Base-by-base conservation (phyloP, 1,284 basidiomycete genomes). In the Psilocybe mexicana region DNA sequence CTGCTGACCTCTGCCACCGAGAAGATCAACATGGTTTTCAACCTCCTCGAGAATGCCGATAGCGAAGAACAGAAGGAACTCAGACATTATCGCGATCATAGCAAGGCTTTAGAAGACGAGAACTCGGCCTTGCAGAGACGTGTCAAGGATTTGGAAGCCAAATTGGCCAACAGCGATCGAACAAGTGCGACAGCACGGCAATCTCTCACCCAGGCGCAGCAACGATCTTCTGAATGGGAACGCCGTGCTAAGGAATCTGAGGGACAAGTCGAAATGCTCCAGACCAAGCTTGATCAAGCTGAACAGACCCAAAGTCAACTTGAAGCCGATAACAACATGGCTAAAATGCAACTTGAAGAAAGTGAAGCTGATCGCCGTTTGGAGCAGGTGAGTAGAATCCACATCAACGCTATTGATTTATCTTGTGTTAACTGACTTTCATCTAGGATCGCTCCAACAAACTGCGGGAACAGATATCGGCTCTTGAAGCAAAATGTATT, bases 181-280 rank as follows among this genome's bases (percentile, higher is more conserved):
- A 74, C 83, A 6, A 77, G 84, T 0, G 72, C 73, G 28, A 74
- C 84, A 12, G 79, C 84, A 2, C 82, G 84, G 47, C 85, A 90
- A 67, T 88, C 72, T 67, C 78, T 92, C 25, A 71, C 80, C 28
- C 86, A 88, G 62, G 85, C 87, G 26, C 87, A 92, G 62, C 87
- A 90, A 67, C 88, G 88, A 36, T 79, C 87, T 2, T 74, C 81
- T 1, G 91, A 93, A 63, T 92, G 89, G 89, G 90, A 93, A 72
- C 81, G 80, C 63, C 85, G 85, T 42, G 83, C 87, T n/a, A 86
- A 85, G 66, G 87, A 89, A 61, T 79, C 80, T 52, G 87, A 91
- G 69, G 74, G 74, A 18, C 79, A 86, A 58, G 70, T 91, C 14
- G 85, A 88, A 65, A 67, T 78, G 59, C 79, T 78, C 14, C 79